These are phyloP conservation scores for Eragrostis nindensis DNA, from an alignment of 176 grass and related monocot genomes.

Conservation along the genomic window DNA sequence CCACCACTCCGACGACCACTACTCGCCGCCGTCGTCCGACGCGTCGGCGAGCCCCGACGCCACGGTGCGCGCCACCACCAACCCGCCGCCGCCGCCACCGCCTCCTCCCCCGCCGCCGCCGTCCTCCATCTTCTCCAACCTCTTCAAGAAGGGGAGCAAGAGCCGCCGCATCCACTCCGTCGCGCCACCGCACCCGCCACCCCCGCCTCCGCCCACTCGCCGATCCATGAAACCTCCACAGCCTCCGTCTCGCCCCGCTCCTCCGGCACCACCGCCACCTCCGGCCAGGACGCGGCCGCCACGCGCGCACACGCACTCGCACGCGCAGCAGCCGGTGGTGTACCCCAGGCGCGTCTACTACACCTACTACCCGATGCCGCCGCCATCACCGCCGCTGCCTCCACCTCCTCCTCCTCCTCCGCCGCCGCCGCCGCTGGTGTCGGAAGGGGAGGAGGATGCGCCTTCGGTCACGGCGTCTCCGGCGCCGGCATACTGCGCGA, in stretches of 20 bases:
- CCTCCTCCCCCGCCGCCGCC: conserved; percentile 60
- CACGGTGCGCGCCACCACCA: conserved; percentile 19
- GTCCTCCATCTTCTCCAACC: conserved; percentile 70
- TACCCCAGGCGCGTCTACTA: conserved; percentile 53
- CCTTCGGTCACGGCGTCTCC: conserved; percentile 41
- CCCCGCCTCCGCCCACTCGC: conserved; percentile 25
- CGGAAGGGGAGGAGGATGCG: conserved; percentile 28
- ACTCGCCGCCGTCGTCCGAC: conserved; percentile 49
- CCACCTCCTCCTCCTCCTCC: conserved; percentile 64
- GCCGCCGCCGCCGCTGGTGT: conserved; percentile 34
- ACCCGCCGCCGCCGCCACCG: conserved; percentile 33
- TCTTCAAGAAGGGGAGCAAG: conserved; percentile 87
- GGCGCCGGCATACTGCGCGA: conserved; percentile 66
- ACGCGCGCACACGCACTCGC: conserved; percentile 20
- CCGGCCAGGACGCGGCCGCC: conserved; percentile 31
- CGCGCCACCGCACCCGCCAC: conserved; percentile 48
- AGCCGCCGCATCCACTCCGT: conserved; percentile 72
- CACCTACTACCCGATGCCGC: conserved; percentile 59
- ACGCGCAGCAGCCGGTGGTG: conserved; percentile 42
- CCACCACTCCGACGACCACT: conserved; percentile 56
- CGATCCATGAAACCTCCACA: conserved; percentile 54
- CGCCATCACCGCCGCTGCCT: conserved; percentile 63
- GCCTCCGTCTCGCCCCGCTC: conserved; percentile 34
- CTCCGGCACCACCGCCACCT: conserved; percentile 22
- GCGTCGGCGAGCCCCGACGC: conserved; percentile 40